Base-by-base conservation (phyloP, 106 monocot species). In the Agapanthus africanus region DNA sequence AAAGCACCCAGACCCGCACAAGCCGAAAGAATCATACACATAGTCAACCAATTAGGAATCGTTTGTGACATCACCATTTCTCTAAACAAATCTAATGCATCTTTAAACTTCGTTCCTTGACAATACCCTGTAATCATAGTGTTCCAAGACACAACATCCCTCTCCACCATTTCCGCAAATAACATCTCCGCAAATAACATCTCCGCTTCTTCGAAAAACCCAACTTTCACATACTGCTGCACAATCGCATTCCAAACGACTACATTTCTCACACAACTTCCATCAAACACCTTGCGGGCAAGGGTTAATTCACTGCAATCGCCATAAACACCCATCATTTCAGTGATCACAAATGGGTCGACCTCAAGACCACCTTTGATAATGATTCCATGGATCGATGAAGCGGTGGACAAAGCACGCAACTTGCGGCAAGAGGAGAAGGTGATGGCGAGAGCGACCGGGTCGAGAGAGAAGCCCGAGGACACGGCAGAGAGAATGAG, bases 191-290 rank as follows among this genome's bases (percentile, higher is more conserved):
- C n/a, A n/a, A n/a, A n/a, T n/a, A n/a, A n/a, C n/a, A n/a, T n/a
- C n/a, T n/a, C 38, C 5, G 79, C 84, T 26, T 87, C 77, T 18
- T 61, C 51, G 22, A 73, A 63, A 37, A 30, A 62, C 28, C 79
- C 84, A 4, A 41, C 63, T 2, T 63, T 72, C 25, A 82, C 73
- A 38, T 87, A 87, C 34, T 79, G 87, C 13, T 70, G 72, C 32
- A 91, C 84, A 7, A 91, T 75, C 31, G 79, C 77, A 8, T 81
- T 91, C 87, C 91, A 91, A 31, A 78, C 68, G 0, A 87, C 81
- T 4, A 80, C 78, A 74, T 84, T 87, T 54, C 51, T 62, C 23
- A 64, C 82, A 3, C 61, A 47, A 79, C 84, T 87, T 78, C 79
- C 87, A 23, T 91, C 91, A 59, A 91, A 91, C 87, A 91, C 11